A percentile compares a stretch with the other conserved stretches of the same genome.
phyloP scores from a whole-genome alignment of 2,329 filamentous ascomycete species.

The Stagonosporopsis vannaccii region DNA sequence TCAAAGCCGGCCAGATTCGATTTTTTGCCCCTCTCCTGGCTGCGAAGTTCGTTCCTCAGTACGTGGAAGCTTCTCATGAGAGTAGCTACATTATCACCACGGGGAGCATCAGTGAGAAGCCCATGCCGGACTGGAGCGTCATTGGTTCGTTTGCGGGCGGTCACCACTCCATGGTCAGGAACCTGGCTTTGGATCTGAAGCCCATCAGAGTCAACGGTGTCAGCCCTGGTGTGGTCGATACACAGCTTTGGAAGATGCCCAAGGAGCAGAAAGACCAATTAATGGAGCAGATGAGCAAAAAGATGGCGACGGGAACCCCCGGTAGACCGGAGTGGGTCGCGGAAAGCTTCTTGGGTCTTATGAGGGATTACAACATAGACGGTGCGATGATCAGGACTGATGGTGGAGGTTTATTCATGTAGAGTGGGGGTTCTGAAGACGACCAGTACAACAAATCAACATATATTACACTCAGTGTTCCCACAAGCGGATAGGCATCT shows the following conservation, averaged over 20 bases:
- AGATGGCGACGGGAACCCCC: conserved; percentile 37
- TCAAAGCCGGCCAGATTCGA: conserved; percentile 57
- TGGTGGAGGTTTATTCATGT: conserved; percentile 44
- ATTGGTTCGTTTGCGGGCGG: conserved; percentile 59
- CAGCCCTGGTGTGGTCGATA: conserved; percentile 61
- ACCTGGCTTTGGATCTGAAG: conserved; percentile 68
- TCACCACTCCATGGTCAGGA: conserved; percentile 61
- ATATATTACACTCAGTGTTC: neutral
- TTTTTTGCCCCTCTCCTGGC: conserved; percentile 61
- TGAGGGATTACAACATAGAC: conserved; percentile 57
- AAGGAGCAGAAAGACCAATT: conserved; percentile 35
- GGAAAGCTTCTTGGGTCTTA: conserved; percentile 57
- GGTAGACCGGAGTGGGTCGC: conserved; percentile 43
- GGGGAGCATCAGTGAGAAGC: conserved; percentile 60
- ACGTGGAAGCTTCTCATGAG: conserved; percentile 52
- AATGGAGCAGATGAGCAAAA: conserved; percentile 28
- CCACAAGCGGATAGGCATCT: neutral
- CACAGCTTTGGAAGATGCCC: conserved; percentile 51
- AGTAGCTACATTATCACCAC: conserved; percentile 66
- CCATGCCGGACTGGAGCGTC: conserved; percentile 60
- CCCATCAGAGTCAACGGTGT: conserved; percentile 71
- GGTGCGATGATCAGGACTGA: conserved; percentile 55
- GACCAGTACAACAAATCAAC: neutral
- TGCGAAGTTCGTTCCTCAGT: conserved; percentile 58
- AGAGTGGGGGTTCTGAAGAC: neutral